Conservation (phyloP, 2,329 filamentous ascomycete genomes). For the Claviceps sorghi region DNA sequence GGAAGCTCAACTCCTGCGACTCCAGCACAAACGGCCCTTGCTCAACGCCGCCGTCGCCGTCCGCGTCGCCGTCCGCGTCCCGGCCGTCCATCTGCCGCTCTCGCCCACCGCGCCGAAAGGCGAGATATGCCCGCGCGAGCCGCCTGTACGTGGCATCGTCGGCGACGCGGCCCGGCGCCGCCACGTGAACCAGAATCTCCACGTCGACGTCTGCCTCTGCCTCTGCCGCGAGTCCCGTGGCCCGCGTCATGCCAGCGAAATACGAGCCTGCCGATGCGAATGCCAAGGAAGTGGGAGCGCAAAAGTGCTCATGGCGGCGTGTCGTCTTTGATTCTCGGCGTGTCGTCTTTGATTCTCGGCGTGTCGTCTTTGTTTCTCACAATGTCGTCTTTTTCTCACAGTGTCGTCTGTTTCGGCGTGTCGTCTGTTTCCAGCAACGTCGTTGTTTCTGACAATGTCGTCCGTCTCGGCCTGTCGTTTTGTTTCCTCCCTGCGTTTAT, state of each 20-base stretch:
- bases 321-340: neutral
- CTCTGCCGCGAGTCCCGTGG: neutral
- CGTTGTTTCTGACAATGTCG: no score
- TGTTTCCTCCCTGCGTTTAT: no score
- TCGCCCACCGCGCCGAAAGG: slow-evolving; percentile 23
- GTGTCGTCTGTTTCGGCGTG: no score
- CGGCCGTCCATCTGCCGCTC: neutral
- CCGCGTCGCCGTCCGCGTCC: neutral
- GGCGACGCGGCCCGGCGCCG: slow-evolving; percentile 31
- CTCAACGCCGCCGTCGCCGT: neutral
- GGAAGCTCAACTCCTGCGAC: slow-evolving; percentile 30
- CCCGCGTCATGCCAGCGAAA: slow-evolving; percentile 13
- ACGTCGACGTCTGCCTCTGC: slow-evolving; percentile 15
- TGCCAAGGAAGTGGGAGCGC: neutral
- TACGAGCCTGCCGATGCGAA: neutral
- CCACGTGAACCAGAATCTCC: slow-evolving; percentile 42
- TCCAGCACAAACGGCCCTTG: slow-evolving; percentile 13
- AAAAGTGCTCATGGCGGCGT: slow-evolving; percentile 2
- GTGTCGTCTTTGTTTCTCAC: no score
- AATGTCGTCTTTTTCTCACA: no score
- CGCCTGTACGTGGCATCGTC: slow-evolving; percentile 36
- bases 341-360: no score
- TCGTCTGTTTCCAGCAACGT: no score
- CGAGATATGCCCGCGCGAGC: slow-evolving; percentile 36
- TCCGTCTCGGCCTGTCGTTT: no score